phyloP scores from a whole-genome alignment of 192 early-diverging fungal genomes.

The Coemansia reversa region DNA sequence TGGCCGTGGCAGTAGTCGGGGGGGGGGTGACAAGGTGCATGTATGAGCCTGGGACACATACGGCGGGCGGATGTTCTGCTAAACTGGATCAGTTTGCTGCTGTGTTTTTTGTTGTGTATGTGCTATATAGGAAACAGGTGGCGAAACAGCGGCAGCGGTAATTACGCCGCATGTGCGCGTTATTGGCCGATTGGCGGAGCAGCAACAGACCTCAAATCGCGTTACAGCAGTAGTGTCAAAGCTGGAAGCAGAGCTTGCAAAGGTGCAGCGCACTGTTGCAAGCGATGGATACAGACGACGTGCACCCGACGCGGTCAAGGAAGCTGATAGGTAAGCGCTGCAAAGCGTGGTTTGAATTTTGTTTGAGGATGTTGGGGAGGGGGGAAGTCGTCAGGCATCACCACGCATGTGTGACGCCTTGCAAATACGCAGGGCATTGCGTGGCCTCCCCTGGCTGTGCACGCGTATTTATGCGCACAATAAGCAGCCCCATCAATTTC shows the following conservation, averaged over 20 bases:
- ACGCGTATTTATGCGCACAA: slow-evolving; percentile 3
- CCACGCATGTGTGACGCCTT: neutral
- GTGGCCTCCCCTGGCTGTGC: neutral
- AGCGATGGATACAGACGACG: slow-evolving; percentile 38
- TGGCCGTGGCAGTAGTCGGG: neutral
- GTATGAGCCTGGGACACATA: neutral
- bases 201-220: neutral
- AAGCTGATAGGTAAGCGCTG: slow-evolving; percentile 46
- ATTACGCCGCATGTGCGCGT: slow-evolving; percentile 41
- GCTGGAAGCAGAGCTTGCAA: slow-evolving; percentile 35
- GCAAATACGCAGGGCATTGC: neutral
- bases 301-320: slow-evolving; percentile 41
- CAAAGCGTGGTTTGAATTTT: neutral
- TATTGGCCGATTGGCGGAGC: slow-evolving; percentile 12
- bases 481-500: slow-evolving; percentile 19
- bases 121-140: neutral
- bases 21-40: neutral
- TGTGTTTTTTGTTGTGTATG: neutral
- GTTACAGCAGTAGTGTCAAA: slow-evolving; percentile 15
- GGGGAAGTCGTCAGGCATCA: slow-evolving; percentile 2
- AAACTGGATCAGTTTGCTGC: neutral
- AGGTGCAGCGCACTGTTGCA: slow-evolving; percentile 15
- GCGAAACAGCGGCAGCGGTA: slow-evolving; percentile 7
- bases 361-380: neutral
- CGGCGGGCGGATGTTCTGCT: neutral